These are phyloP conservation scores for Lepidium campestre DNA, from an alignment of 441 rosid species.

Conservation along the genomic window DNA sequence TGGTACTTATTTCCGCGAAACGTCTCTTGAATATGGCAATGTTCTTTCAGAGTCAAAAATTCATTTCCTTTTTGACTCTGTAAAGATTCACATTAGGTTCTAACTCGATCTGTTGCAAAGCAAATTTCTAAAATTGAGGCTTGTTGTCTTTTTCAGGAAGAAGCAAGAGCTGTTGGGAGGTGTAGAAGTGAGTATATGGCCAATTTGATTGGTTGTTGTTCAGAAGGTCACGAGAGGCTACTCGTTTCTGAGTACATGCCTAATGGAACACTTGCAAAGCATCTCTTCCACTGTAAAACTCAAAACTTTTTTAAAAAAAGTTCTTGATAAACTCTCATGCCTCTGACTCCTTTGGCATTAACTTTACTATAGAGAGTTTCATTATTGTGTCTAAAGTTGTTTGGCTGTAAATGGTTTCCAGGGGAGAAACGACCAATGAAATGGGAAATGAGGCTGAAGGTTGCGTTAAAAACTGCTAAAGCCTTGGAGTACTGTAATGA, in stretches of 20 bases:
- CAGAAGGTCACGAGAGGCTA: constrained; percentile 61
- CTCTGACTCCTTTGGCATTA: neutral
- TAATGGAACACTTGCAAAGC: constrained; percentile 64
- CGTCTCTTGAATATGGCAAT: constrained; percentile 2
- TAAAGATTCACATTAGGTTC: neutral
- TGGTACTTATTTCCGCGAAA: neutral
- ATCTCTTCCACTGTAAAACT: constrained; percentile 61
- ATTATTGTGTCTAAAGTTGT: neutral
- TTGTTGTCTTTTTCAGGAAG: constrained; percentile 36
- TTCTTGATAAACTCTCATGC: neutral
- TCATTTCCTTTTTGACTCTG: neutral
- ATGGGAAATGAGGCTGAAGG: constrained; percentile 31
- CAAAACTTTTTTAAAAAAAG: neutral
- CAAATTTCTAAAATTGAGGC: neutral
- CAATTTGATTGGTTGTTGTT: constrained; percentile 64
- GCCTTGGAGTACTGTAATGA: constrained; percentile 32
- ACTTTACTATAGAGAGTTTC: neutral
- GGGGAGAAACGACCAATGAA: constrained; percentile 37
- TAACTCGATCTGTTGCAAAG: neutral
- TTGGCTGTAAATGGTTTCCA: neutral
- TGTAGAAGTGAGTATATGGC: constrained; percentile 61
- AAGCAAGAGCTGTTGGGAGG: constrained; percentile 56
- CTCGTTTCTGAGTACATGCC: constrained; percentile 71
- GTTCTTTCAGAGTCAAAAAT: neutral
- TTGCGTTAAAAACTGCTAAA: constrained; percentile 25